phyloP scores from a whole-genome alignment of 352 stramenopile species.

The Phytophthora megakarya region DNA sequence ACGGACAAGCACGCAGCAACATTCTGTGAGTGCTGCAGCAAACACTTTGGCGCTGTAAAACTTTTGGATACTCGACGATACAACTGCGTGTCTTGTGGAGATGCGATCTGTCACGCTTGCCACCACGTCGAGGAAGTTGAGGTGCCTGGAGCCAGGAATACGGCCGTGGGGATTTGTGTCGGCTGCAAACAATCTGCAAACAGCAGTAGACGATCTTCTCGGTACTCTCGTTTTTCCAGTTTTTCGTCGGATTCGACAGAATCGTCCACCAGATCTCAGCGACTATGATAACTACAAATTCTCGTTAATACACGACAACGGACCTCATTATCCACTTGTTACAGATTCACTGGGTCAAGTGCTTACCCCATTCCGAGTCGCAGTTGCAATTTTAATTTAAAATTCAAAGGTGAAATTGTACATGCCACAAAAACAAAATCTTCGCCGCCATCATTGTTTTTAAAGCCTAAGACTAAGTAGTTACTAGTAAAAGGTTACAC shows the following conservation, averaged over 20 bases:
- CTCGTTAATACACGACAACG: neutral
- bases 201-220: constrained; percentile 1
- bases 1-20: constrained; percentile 36
- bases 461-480: no score
- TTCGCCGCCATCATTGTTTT: no score
- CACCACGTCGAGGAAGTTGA: constrained; percentile 42
- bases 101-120: constrained; percentile 56
- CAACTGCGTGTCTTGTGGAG: constrained; percentile 58
- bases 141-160: constrained; percentile 33
- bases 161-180: constrained; percentile 34
- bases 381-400: no score
- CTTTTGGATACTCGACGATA: constrained; percentile 35
- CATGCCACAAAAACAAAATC: no score
- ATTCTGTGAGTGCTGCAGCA: constrained; percentile 49
- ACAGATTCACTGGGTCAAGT: no score
- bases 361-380: no score
- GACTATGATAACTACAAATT: constrained; percentile 7
- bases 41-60: constrained; percentile 41
- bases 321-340: neutral
- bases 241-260: constrained; percentile 28
- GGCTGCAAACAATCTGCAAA: constrained; percentile 34
- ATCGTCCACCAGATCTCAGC: constrained; percentile 20
- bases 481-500: no score
- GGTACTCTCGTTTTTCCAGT: constrained; percentile 25
- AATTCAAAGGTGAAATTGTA: no score